Evolutionary conservation across 2,329 filamentous ascomycete genomes (phyloP), one percentile per base, ranked within the genome.

Genomic region (Aspergillus felis): DNA sequence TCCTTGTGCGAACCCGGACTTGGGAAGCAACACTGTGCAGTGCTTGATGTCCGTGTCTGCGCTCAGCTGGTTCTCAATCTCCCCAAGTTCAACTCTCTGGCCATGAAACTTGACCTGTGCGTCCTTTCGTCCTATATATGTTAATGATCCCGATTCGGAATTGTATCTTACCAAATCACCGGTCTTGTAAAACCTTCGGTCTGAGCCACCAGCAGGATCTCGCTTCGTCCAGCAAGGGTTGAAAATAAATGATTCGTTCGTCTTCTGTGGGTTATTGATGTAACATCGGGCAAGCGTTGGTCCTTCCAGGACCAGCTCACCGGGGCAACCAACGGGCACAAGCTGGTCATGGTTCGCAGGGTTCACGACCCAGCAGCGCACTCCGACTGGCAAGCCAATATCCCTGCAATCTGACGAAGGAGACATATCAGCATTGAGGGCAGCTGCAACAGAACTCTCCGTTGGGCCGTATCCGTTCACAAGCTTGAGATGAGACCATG

Each of bases 71-170:
- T 73, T 74, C 66, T 77, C 82, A 54, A 80, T 80, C 66, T 79
- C 81, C 10, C 75, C 79, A 52, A 86, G 76, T 71, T 87, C 89
- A 53, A 88, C 81, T 55, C 87, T 77, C 61, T 84, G 87, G 27
- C 89, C 89, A 10, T 81, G 78, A 28, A 89, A 74, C 71, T 90
- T 90, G 55, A 88, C 82, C 68, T 87, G 86, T n/a, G 82, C 82
- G 64, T 89, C 87, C 62, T 85, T 87, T 51, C 87, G 79, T 17
- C 86, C 85, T 42, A 87, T 57, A 59, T 73, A 76, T 12, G 66
- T 70, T n/a, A 76, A 60, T 2, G 72, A 68, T 27, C 74, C 74
- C 42, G 61, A 57, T 25, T 73, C 68, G 0, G 70, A 71, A 47
- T 74, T 75, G 50, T 74, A 74, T 32, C 73, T 66, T 55, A 72